Evolutionary conservation across 2,329 filamentous ascomycete genomes (phyloP), one percentile per base, ranked within the genome.

Genomic region (Monilinia laxa): DNA sequence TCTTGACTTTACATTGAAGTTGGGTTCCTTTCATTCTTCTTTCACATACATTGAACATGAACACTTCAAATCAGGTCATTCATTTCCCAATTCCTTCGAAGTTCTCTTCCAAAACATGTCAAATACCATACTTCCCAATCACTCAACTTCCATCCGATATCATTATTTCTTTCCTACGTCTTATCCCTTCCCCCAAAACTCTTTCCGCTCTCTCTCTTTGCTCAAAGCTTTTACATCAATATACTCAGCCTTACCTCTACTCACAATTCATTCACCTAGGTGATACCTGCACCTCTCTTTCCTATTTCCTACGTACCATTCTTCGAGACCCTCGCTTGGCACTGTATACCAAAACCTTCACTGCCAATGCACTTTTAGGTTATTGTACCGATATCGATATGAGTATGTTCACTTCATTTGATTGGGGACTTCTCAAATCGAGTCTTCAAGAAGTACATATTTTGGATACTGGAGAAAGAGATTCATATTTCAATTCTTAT

Each of bases 271-370:
- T 40, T 12, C 59, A 67, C 20, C 25, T 45, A 12, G 65, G 60
- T 55, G 57, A 63, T 23, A n/a, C 38, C n/a, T 62, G 65, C 23
- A 62, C 62, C 12, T 51, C 65, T n/a, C 31, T 67, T 7, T 25
- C 59, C 1, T 23, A 56, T n/a, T 67, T 67, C 23, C 52, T 67
- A 2, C 51, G 40, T n/a, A 63, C 40, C 9, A 56, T 67, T 25
- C 47, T 57, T 12, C 38, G 62, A 28, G 64, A 51, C 42, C 52
- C 65, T 10, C 28, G 38, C 3, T 40, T 64, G 14, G 59, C 58
- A 14, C 58, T n/a, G n/a, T 67, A 67, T 28, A 62, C 62, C 20
- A 64, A 57, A 16, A 53, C 3, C 4, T 67, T 62, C 11, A 67
- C 60, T 3, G 42, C 54, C 28, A 52, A 65, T 20, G 53, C 63